A percentile compares a stretch with the other conserved stretches of the same genome.
Conservation (phyloP, 306 rosid genomes). For the Quercus ilex region DNA sequence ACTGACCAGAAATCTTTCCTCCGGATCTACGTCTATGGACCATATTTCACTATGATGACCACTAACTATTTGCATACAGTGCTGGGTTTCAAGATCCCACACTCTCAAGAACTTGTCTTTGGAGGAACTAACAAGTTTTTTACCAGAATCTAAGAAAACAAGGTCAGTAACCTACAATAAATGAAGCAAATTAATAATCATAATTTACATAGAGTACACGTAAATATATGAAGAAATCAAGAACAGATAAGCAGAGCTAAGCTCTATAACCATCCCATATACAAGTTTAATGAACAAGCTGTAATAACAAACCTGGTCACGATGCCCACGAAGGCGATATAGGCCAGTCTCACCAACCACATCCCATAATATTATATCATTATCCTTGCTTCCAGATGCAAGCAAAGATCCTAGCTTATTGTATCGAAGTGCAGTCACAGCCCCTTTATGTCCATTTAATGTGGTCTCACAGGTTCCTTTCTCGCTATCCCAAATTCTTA, state of each 20-base stretch:
- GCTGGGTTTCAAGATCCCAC: slow-evolving; percentile 98
- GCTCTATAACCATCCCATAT: background rate
- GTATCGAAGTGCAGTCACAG: slow-evolving; percentile 73
- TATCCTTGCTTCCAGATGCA: slow-evolving; percentile 94
- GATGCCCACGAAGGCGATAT: slow-evolving; percentile 90
- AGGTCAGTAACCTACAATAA: slow-evolving; percentile 79
- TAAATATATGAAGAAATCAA: background rate
- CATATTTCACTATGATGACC: slow-evolving; percentile 97
- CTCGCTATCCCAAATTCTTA: slow-evolving; percentile 82
- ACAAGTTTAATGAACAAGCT: background rate
- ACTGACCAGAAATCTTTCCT: slow-evolving; percentile 71
- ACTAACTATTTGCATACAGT: slow-evolving; percentile 88
- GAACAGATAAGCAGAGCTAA: background rate
- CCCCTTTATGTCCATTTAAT: slow-evolving; percentile 89
- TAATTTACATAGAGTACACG: background rate
- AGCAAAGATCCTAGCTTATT: slow-evolving; percentile 71
- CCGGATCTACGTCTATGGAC: slow-evolving; percentile 74
- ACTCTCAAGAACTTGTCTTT: slow-evolving; percentile 94
- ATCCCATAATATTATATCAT: slow-evolving; percentile 85
- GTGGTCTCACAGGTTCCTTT: slow-evolving; percentile 78
- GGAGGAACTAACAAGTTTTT: slow-evolving; percentile 81
- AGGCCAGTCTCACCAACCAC: slow-evolving; percentile 83
- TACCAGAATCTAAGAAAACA: slow-evolving; percentile 68
- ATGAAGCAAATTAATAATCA: slow-evolving; percentile 10
- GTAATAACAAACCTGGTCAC: slow-evolving; percentile 59